Evolutionary conservation across 2,329 filamentous ascomycete genomes (phyloP), one percentile per base, ranked within the genome.

Genomic region (Epichloe festucae): DNA sequence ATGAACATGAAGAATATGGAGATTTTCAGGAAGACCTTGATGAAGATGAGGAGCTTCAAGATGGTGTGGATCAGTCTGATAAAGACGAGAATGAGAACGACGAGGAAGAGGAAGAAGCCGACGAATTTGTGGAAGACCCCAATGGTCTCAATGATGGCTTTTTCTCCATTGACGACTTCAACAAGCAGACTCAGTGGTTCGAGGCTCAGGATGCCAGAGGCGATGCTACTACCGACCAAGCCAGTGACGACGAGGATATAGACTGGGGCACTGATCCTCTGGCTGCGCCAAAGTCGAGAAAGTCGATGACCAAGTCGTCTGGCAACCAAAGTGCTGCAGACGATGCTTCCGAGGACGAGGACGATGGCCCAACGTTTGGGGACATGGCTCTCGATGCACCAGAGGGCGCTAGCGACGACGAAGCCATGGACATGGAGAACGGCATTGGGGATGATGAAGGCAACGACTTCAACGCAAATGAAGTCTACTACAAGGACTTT

Each of bases 151-250:
- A 98, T 62, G 93, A 98, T 63, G 91, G 89, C 5, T 98, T 98
- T 72, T 98, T 98, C 71, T 95, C 89, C 15, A 91, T 98, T 60
- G 90, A 97, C 61, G 83, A 94, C 54, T 98, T 98, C 77, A 98
- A 98, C 74, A 88, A 85, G 64, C 87, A 94, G 64, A 88, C 89
- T 2, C 88, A 95, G 61, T 85, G 85, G 63, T 82, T 96, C 47
- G 93, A 98, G 67, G 82, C 87, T 57, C 85, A 89, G 66, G 91
- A 97, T 65, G 78, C 79, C 31, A 77, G 79, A 56, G 89, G 85
- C 31, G 87, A 91, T 58, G 80, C 81, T 39, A 83, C 85, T 59
- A 84, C 85, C 52, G 86, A 85, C 55, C 77, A 75, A 49, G 86
- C 78, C 54, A 89, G 84, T 65, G 89, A 95, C 49, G 88, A 94